Percentiles rank a stretch among this genome's conserved stretches.
Conservation (phyloP, 257 asterid genomes). For the Lithospermum erythrorhizon region DNA sequence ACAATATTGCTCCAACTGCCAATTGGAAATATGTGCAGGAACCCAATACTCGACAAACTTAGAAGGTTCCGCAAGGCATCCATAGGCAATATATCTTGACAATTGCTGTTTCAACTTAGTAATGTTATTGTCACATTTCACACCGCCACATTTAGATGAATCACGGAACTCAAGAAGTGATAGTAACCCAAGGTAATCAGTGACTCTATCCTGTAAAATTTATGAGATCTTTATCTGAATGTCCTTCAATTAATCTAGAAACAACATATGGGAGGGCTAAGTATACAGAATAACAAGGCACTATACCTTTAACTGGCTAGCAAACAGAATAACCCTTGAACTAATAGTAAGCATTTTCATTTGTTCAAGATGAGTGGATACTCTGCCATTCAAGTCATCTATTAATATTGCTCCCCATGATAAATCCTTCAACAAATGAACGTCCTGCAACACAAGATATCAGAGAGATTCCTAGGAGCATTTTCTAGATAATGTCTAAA, state of each 20-base stretch:
- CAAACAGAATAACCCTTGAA: constrained; percentile 39
- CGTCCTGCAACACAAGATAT: constrained; percentile 35
- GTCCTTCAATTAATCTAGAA: background rate
- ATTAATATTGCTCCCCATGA: constrained; percentile 49
- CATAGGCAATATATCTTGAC: constrained; percentile 30
- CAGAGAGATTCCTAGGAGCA: background rate
- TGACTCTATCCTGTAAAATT: constrained; percentile 37
- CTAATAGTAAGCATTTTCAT: constrained; percentile 35
- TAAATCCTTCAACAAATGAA: constrained; percentile 27
- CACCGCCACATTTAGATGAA: constrained; percentile 28
- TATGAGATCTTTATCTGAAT: background rate
- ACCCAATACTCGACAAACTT: constrained; percentile 82
- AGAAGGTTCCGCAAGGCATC: constrained; percentile 27
- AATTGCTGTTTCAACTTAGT: constrained; percentile 33
- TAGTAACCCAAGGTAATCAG: constrained; percentile 35
- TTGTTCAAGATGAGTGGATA: constrained; percentile 24
- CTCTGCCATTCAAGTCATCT: constrained; percentile 36
- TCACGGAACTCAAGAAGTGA: constrained; percentile 41
- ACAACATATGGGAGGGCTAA: background rate
- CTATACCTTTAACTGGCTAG: constrained; percentile 41
- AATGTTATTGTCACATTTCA: constrained; percentile 36
- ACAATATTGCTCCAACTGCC: constrained; percentile 88
- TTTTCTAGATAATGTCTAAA: background rate
- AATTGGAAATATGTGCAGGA: constrained; percentile 66
- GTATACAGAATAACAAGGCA: constrained; percentile 7